Conservation (phyloP, 768 basidiomycete species). For the Coprinopsis cinerea region DNA sequence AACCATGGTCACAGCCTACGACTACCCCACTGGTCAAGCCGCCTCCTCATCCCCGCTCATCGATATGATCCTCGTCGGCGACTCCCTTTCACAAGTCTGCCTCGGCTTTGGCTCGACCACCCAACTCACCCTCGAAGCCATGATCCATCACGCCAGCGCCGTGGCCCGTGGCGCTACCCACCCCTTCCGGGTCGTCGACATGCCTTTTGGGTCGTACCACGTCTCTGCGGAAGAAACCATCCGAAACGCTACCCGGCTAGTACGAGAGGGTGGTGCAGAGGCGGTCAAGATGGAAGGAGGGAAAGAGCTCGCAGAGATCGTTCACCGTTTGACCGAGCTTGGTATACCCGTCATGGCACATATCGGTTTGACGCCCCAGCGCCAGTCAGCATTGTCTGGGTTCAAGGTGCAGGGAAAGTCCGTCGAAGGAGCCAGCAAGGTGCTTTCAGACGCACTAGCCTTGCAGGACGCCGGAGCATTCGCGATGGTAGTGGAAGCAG, state of each 20-base stretch:
- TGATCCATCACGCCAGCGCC: constrained; percentile 89
- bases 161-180: constrained; percentile 80
- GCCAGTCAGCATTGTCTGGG: constrained; percentile 76
- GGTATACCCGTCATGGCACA: constrained; percentile 97
- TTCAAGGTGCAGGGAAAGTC: constrained; percentile 87
- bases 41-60: constrained; percentile 50
- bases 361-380: constrained; percentile 86
- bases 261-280: constrained; percentile 81
- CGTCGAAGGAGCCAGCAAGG: constrained; percentile 50
- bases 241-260: constrained; percentile 67
- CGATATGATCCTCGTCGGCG: constrained; percentile 92
- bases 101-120: constrained; percentile 86
- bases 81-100: constrained; percentile 95
- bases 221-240: constrained; percentile 62
- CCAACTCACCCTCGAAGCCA: constrained; percentile 79
- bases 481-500: constrained; percentile 82
- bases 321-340: constrained; percentile 59
- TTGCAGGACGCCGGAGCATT: constrained; percentile 87
- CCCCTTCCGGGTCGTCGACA: constrained; percentile 86
- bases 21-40: constrained; percentile 83
- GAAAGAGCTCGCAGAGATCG: constrained; percentile 63
- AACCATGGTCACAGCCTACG: constrained; percentile 92
- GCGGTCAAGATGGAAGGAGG: constrained; percentile 94
- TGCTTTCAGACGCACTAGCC: constrained; percentile 60
- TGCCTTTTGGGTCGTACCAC: constrained; percentile 92